A percentile compares a stretch with the other conserved stretches of the same genome.
phyloP scores from a whole-genome alignment of 768 basidiomycete genomes.

The Lactifluus rugatus region DNA sequence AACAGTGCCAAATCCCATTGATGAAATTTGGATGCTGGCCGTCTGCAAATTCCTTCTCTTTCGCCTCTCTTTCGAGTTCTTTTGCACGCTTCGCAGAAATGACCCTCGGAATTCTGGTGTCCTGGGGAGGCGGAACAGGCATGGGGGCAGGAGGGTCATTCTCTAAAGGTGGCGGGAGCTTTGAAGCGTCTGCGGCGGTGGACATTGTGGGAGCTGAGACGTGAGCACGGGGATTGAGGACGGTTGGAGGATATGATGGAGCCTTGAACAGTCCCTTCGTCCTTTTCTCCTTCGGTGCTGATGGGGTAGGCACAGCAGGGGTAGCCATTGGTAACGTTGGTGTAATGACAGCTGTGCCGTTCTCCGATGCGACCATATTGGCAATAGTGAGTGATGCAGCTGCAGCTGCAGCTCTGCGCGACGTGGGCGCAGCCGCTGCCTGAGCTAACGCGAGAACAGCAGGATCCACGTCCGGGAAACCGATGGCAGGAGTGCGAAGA shows the following conservation, averaged over 20 bases:
- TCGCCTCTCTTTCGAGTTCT: conserved; percentile 73
- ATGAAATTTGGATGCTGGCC: conserved; percentile 76
- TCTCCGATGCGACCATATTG: conserved; percentile 88
- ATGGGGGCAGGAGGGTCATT: conserved; percentile 43
- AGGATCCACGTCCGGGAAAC: conserved; percentile 71
- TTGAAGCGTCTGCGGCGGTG: conserved; percentile 56
- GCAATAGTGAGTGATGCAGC: conserved; percentile 80
- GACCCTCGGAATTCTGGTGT: conserved; percentile 38
- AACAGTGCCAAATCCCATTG: conserved; percentile 89
- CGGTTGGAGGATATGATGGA: conserved; percentile 44
- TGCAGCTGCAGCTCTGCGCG: conserved; percentile 76
- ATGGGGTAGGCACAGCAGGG: conserved; percentile 29
- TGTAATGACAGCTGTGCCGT: conserved; percentile 51
- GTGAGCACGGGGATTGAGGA: conserved; percentile 52
- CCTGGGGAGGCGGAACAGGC: conserved; percentile 29
- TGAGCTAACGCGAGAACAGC: conserved; percentile 57
- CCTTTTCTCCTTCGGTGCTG: conserved; percentile 52
- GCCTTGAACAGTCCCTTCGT: conserved; percentile 66
- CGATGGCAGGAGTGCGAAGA: conserved; percentile 80
- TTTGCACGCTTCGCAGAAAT: conserved; percentile 54
- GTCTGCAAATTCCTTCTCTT: conserved; percentile 74
- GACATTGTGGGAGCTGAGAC: conserved; percentile 52
- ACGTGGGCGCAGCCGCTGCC: conserved; percentile 57
- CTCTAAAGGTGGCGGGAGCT: conserved; percentile 50
- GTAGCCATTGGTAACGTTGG: conserved; percentile 35